Base-by-base conservation (phyloP, 2,329 filamentous ascomycete species). In the Sporothrix curviconia region DNA sequence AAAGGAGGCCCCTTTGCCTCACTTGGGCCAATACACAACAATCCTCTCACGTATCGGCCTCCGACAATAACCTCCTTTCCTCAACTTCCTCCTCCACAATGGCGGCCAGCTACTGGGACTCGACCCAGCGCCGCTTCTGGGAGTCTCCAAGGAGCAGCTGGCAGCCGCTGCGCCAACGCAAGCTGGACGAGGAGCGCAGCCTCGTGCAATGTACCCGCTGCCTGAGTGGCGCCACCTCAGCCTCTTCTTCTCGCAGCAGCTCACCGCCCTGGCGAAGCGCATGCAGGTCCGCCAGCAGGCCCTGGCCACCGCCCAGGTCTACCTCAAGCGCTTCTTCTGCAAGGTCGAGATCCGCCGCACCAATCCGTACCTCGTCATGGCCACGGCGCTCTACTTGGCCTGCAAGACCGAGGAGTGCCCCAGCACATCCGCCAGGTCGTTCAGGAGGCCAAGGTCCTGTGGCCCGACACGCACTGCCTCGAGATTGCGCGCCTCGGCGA, bases 381-480 rank as follows among this genome's bases (percentile, higher is more conserved):
- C 91, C n/a, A 97, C 94, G 1, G 89, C 92, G 5, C 81, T 97
- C 60, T 99, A 99, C 70, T 78, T 99, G 36, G 92, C 94, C 19
- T 96, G 91, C 76, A 99, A 99, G 74, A 96, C 95, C 84, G 94
- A 99, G 71, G 94, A 99, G 71, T 92, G 86, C 52, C 94, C 94
- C 92, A 97, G 70, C 94, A 99, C 70, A 97, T 99, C 66, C 84
- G 94, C 30, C 82, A 95, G 62, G 86, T 99, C 59, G 86, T 94
- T 11, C 86, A 84, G 47, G 94, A 99, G 71, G 90, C 92, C 3
- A 85, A 90, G 34, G 83, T 87, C 58, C 79, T 95, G 59, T 96
- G 90, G 90, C 86, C 89, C 66, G 82, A 83, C 83, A 75, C 87
- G 59, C 83, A 89, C 64, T 78, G 82, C 40, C 82, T 85, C 58